Evolutionary conservation across 73 alveolate genomes (phyloP).

Genomic region (Breviolum minutum): DNA sequence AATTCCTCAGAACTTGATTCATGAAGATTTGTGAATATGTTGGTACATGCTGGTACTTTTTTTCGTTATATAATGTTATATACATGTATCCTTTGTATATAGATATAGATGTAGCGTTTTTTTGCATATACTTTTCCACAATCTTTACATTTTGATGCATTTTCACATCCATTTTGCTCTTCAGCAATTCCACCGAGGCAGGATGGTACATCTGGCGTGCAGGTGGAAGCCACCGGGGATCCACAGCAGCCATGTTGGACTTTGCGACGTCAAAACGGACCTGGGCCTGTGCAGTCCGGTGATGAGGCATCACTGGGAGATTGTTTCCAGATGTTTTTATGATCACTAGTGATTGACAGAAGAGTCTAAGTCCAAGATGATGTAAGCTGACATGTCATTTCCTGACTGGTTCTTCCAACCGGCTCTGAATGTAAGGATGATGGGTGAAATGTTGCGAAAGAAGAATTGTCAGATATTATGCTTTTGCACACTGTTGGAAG

Average conservation of each 20-base stretch:
- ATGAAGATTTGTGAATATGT: neutral
- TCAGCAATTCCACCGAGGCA: neutral
- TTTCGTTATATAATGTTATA: no score
- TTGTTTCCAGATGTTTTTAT: neutral
- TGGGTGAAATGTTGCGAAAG: no score
- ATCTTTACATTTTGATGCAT: neutral
- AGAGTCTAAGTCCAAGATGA: no score
- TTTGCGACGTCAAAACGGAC: constrained; percentile 5
- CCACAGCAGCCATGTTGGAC: constrained; percentile 46
- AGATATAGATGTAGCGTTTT: no score
- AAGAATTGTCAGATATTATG: no score
- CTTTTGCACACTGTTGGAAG: no score
- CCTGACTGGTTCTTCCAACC: no score
- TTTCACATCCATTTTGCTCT: neutral
- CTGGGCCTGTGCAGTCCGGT: constrained; percentile 17
- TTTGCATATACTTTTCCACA: no score
- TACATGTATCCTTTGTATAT: neutral
- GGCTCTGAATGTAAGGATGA: no score
- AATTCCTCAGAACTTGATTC: neutral
- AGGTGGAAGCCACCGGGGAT: constrained; percentile 54
- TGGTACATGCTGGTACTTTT: no score
- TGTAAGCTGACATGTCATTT: neutral
- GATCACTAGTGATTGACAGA: neutral
- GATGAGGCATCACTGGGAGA: constrained; percentile 11
- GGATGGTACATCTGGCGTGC: neutral